Evolutionary conservation across 2,329 filamentous ascomycete genomes (phyloP).

Genomic region (Hypoxylon rubiginosum): DNA sequence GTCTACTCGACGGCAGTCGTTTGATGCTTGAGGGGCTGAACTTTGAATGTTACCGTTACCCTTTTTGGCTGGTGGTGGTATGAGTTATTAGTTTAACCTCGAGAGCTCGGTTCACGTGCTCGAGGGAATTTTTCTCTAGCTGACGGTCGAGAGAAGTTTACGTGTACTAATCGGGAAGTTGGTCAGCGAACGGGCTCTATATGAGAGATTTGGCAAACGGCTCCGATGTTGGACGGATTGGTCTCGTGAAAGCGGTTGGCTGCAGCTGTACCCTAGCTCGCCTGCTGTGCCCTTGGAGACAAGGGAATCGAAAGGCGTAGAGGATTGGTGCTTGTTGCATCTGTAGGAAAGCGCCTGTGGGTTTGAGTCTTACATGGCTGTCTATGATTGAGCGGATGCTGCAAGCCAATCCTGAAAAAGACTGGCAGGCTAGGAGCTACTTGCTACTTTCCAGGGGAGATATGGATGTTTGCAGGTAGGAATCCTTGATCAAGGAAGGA

Average conservation of each 20-base stretch:
- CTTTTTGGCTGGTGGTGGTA: constrained; percentile 2
- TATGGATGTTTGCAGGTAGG: constrained; percentile 51
- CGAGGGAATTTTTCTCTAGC: constrained; percentile 19
- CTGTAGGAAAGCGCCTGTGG: constrained; percentile 44
- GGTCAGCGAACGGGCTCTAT: constrained; percentile 40
- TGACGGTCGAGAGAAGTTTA: constrained; percentile 20
- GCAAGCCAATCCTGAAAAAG: constrained; percentile 46
- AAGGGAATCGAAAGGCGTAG: constrained; percentile 45
- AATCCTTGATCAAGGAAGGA: constrained; percentile 48
- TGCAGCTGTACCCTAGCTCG: constrained; percentile 44
- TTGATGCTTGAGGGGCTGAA: constrained; percentile 2
- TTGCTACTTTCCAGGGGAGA: constrained; percentile 41
- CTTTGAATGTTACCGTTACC: background rate
- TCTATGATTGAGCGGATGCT: constrained; percentile 44
- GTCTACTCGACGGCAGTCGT: constrained; percentile 4
- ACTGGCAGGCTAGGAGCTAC: constrained; percentile 43
- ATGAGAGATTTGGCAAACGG: constrained; percentile 43
- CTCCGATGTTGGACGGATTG: constrained; percentile 45
- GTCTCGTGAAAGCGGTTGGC: constrained; percentile 46
- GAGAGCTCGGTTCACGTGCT: constrained; percentile 13
- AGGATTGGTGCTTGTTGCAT: constrained; percentile 43
- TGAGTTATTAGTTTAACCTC: constrained; percentile 11
- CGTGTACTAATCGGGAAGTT: constrained; percentile 33
- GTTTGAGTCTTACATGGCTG: constrained; percentile 46
- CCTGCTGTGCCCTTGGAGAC: constrained; percentile 46